Base-by-base conservation (phyloP, 2,329 filamentous ascomycete genomes). In the Epichloe coenophiala region DNA sequence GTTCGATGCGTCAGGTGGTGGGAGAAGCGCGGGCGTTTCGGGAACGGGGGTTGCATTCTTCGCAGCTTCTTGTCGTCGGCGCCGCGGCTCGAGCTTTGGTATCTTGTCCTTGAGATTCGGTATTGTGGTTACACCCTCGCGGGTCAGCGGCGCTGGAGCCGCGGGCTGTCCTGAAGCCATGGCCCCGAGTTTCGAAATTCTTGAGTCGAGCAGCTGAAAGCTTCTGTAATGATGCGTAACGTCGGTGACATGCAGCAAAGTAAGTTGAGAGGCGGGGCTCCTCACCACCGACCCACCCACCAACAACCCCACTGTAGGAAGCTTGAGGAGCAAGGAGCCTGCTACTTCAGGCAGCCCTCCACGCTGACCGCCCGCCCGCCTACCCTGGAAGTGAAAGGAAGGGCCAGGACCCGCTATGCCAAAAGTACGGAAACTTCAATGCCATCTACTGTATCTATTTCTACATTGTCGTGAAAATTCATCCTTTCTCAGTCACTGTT, bases 21-120 rank as follows among this genome's bases (percentile, higher is more conserved):
- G 66, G 36, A 88, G 81, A 8, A 96, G 75, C 39, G 74, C 63
- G 45, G 89, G 89, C 31, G 90, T 95, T 57, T 78, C 74, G 53
- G 90, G 90, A 44, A 85, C 73, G 54, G 88, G 27, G 27, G 71
- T 68, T 31, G 73, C 70, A 59, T 80, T 84, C 43, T 80, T 84
- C 43, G 74, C 63, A 31, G 73, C 67, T 54, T 70, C 65, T 53
- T 21, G 19, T 21, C 69, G 62, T 53, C 77, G 75, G 53, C 74
- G 74, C 53, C 83, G 78, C 33, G 84, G 81, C 60, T 83, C 76
- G 54, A 88, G 73, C 61, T 80, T 86, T 35, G 83, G 83, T 41
- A 87, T 75, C 54, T 71, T 74, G 59, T 78, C 69, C 60, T 73
- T 77, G 31, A 69, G 61, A 41, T 59, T 63, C 31, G 64, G 60